Base-by-base conservation (phyloP, 2,329 filamentous ascomycete species). In the Pseudocercospora crystallina region DNA sequence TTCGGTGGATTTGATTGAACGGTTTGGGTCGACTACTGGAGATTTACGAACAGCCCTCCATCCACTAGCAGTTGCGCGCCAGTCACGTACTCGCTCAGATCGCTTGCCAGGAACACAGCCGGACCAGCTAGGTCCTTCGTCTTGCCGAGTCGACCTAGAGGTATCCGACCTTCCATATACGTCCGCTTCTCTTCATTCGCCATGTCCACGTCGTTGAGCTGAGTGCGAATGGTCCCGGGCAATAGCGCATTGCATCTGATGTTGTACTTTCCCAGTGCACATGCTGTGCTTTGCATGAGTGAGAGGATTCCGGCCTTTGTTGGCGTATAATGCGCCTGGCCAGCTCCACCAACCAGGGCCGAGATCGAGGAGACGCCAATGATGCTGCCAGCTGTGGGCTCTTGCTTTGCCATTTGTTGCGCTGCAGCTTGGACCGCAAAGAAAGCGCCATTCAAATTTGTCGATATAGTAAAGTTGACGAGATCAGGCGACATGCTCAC, bases 361-460 rank as follows among this genome's bases (percentile, higher is more conserved):
- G 80, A 84, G 64, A 90, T 89, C 58, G 83, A 87, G 7, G 81
- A 85, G 34, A 91, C 77, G 47, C 81, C 87, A 58, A 90, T 92
- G 63, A 96, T 94, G 62, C 82, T 85, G 31, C 90, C 90, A 12
- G 90, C 89, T 0, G 81, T 70, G 20, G 66, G 66, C 0, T 84
- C 82, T 2, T 76, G 73, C 31, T 71, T 72, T 0, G 86, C 84
- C 87, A 96, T 94, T 68, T 94, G 89, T 2, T 85, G 81, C 1
- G 89, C 90, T 2, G 89, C 90, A 0, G 90, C 88, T 75, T 95
- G 90, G 15, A 87, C 85, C 32, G 88, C 80, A 74, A 90, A 91
- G 74, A 95, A 95, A n/a, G 90, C 87, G 38, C 90, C 90, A 60
- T 86, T 84, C 59, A 96, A 83, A 72, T 96, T 96, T 43, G 88